Evolutionary conservation across 768 basidiomycete species (phyloP).

Genomic region (Suillus brevipes): DNA sequence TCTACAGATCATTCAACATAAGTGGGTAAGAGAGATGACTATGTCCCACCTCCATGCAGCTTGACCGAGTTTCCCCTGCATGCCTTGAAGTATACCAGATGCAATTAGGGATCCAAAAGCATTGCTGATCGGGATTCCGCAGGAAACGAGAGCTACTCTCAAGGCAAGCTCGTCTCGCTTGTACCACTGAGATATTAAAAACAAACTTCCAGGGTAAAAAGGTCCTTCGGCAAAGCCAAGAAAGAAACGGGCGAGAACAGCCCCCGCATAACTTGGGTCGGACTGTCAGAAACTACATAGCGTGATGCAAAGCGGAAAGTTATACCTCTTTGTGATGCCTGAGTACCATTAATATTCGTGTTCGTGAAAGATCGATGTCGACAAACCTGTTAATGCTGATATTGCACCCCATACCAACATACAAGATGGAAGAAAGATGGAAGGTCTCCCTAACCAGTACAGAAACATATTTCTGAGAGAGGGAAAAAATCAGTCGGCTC

Average conservation of each 20-base stretch:
- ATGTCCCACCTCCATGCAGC: conserved; percentile 40
- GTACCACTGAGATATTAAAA: conserved; percentile 41
- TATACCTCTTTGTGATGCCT: too few relatives aligned
- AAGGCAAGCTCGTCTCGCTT: conserved; percentile 39
- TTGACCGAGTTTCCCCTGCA: conserved; percentile 42
- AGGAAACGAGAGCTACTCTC: conserved; percentile 36
- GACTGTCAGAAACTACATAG: neutral
- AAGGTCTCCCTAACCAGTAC: too few relatives aligned
- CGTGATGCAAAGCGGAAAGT: too few relatives aligned
- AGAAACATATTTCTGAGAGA: conserved; percentile 13
- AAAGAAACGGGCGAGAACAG: conserved; percentile 40
- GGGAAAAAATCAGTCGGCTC: neutral
- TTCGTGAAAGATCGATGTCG: too few relatives aligned
- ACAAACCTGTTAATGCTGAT: too few relatives aligned
- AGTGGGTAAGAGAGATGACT: neutral
- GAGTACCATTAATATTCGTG: too few relatives aligned
- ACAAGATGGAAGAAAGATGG: too few relatives aligned
- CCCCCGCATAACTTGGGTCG: conserved; percentile 16
- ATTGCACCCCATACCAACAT: too few relatives aligned
- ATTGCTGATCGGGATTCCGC: conserved; percentile 43
- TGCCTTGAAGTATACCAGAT: conserved; percentile 41
- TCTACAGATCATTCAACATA: neutral
- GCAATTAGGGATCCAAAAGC: conserved; percentile 48
- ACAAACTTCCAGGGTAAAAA: conserved; percentile 32
- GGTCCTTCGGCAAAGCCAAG: conserved; percentile 40